These are phyloP conservation scores for Aureobasidium lini DNA, from an alignment of 2,329 filamentous ascomycete species.

Conservation along the genomic window DNA sequence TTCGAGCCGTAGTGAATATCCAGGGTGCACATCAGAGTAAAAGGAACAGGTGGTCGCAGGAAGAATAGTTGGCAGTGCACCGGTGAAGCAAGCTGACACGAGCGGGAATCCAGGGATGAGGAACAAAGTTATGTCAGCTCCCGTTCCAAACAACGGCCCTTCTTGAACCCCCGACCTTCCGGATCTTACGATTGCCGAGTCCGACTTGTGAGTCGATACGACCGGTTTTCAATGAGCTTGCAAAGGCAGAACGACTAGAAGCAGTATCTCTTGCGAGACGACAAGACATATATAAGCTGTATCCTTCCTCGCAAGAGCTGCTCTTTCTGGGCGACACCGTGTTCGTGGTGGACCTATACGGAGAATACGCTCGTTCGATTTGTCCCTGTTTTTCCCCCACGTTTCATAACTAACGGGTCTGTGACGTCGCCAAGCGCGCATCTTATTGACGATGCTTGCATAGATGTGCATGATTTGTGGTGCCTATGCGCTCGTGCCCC, in stretches of 20 bases:
- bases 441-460: not conserved
- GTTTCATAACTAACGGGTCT: not conserved
- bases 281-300: too few relatives aligned
- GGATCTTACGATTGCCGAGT: conserved; percentile 2
- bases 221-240: not conserved
- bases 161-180: not conserved
- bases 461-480: not conserved
- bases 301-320: too few relatives aligned
- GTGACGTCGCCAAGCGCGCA: not conserved
- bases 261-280: too few relatives aligned
- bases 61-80: not conserved
- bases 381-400: not conserved
- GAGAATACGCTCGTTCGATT: not conserved
- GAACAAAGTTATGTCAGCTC: not conserved
- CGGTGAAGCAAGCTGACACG: not conserved
- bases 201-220: not conserved
- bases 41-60: not conserved
- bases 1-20: too few relatives aligned
- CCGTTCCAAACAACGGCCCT: not conserved
- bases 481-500: not conserved
- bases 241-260: not conserved
- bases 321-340: too few relatives aligned
- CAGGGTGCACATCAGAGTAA: not conserved
- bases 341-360: too few relatives aligned
- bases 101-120: not conserved